These are phyloP conservation scores for Eutrema japonicum DNA, from an alignment of 345 rosid genomes.

Conservation along the genomic window DNA sequence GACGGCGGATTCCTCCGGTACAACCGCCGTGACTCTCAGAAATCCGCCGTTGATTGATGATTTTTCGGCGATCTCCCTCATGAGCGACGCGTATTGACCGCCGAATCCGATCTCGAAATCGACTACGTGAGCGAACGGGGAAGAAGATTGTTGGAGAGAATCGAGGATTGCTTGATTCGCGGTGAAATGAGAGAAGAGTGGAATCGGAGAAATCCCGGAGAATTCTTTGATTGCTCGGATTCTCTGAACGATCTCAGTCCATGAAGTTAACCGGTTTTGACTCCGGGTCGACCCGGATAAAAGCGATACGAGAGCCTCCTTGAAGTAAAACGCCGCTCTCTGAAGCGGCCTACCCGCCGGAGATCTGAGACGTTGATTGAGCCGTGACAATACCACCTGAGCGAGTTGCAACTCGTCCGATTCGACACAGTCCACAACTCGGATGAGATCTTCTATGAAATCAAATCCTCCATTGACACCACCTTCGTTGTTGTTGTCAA, in stretches of 20 bases:
- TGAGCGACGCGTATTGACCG: constrained; percentile 79
- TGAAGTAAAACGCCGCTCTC: constrained; percentile 84
- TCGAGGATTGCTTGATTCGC: constrained; percentile 83
- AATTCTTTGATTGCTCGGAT: constrained; percentile 69
- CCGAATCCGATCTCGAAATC: constrained; percentile 90
- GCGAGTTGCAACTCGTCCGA: constrained; percentile 73
- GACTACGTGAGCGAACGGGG: constrained; percentile 54
- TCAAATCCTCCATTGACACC: constrained; percentile 48
- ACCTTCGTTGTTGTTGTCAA: constrained; percentile 3
- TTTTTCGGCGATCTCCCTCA: constrained; percentile 70
- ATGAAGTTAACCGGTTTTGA: constrained; percentile 51
- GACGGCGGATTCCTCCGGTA: constrained; percentile 61
- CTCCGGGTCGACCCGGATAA: constrained; percentile 53
- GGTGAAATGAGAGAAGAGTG: constrained; percentile 89
- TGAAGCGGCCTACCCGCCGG: constrained; percentile 73
- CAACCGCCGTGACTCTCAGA: constrained; percentile 75
- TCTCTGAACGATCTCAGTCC: constrained; percentile 73
- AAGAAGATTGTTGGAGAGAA: constrained; percentile 45
- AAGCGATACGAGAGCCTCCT: constrained; percentile 73
- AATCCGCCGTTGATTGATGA: constrained; percentile 38
- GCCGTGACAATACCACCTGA: constrained; percentile 76
- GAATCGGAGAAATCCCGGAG: constrained; percentile 71
- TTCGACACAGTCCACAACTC: constrained; percentile 77
- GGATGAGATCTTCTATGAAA: constrained; percentile 69
- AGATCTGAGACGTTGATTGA: constrained; percentile 64